Base-by-base conservation (phyloP, 2,329 filamentous ascomycete genomes). In the Akanthomyces uredinophilus region DNA sequence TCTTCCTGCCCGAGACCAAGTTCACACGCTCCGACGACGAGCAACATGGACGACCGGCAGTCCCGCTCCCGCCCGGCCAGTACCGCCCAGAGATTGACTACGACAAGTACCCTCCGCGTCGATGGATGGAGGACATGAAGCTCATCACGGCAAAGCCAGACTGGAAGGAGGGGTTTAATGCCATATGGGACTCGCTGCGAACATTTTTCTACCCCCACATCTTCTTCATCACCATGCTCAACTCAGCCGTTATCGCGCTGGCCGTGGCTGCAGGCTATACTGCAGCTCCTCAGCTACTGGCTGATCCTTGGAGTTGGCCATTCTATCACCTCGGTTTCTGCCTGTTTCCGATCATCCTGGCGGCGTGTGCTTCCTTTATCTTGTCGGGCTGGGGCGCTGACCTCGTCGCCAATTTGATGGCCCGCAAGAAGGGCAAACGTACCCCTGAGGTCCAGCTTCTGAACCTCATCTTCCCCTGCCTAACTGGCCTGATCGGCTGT, bases 1-100 rank as follows among this genome's bases (percentile, higher is more conserved):
- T 64, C 3, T 68, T 72, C 24, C 64, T 76, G 4, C 74, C 74
- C 5, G 74, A 76, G 65, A 75, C 74, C 0, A 66, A 72, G 5
- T 73, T 69, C 69, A 68, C 62, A 1, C 67, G 74, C 18, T 70
- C 71, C 5, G 64, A 63, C 13, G 68, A 70, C 5, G 70, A 72
- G 62, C 67, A 75, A 27, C 32, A 56, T 66, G 63, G 70, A 53
- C 53, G 66, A 22, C 61, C 67, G 29, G 37, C 69, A 3, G 69
- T 65, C 24, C 67, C 69, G 20, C 58, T 74, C 2, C 32, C 22
- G 2, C 66, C 68, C 0, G 74, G 70, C 18, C 60, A 68, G 53
- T 65, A 64, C 55, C 68, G 70, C 6, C 68, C 71, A 6, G 66
- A 65, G 29, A 62, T 73, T 20, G 71, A 75, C 66, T 63, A 66